Conservation (phyloP, 2,329 filamentous ascomycete species). For the Cordyceps cateniannulata region DNA sequence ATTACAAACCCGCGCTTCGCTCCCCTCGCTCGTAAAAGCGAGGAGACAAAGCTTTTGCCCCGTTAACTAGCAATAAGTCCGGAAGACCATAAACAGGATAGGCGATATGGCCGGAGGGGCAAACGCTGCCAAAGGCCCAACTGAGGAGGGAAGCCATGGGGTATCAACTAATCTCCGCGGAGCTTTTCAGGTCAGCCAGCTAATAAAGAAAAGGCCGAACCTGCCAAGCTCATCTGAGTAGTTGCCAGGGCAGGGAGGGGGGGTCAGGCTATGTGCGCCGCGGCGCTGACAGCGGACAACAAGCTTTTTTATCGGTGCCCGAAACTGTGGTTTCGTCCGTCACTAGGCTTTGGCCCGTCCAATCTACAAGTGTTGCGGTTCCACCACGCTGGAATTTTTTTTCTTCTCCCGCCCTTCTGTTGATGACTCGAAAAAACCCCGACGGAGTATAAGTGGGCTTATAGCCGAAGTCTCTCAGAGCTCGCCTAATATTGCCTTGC, state of each 20-base stretch:
- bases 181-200: not conserved
- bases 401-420: not conserved
- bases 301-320: not conserved
- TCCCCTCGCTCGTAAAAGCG: not conserved
- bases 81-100: not conserved
- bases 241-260: not conserved
- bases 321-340: not conserved
- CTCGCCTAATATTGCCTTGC: not conserved
- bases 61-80: not conserved
- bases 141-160: not conserved
- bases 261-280: not conserved
- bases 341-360: not conserved
- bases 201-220: not conserved
- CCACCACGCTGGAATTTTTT: not conserved
- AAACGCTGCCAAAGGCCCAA: not conserved
- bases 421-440: constrained; percentile 7
- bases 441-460: not conserved
- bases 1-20: not conserved
- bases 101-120: not conserved
- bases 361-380: not conserved
- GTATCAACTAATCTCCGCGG: not conserved
- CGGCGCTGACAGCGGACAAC: not conserved
- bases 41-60: not conserved
- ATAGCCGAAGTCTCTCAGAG: not conserved
- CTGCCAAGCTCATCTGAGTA: not conserved